Base-by-base conservation (phyloP, 2,329 filamentous ascomycete species). In the Alternaria ethzedia region DNA sequence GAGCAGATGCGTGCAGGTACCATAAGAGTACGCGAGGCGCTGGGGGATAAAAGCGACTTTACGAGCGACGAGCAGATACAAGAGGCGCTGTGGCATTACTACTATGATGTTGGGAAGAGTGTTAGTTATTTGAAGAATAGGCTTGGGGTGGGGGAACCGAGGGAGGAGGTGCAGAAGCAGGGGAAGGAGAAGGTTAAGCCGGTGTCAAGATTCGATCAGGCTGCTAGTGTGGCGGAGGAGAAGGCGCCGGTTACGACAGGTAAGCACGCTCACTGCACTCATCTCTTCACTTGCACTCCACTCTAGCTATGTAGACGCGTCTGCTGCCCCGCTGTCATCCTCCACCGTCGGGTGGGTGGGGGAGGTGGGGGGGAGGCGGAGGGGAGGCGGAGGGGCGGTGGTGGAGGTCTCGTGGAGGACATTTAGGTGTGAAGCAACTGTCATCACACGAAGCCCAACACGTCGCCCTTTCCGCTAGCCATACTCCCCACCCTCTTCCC, bases 41-140 rank as follows among this genome's bases (percentile, higher is more conserved):
- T 97, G n/a, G 90, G 89, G 7, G 79, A 82, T 13, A 52, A 64
- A 87, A 65, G 85, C 90, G 71, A 86, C 85, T 65, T 65, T 75
- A 82, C 87, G n/a, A 85, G 87, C 6, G 87, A 90, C 63, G 83
- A 84, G 41, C 91, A 97, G 75, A 95, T 97, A 66, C 89, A 97
- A 78, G 95, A 98, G 65, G 88, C 94, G 0, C 81, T 99, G 15
- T 98, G 94, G 93, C 89, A 99, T 80, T 97, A 97, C 80, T 98
- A 95, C 79, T 98, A 94, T 78, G 94, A 99, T 73, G 85, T 97
- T 28, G 91, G 89, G 61, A 97, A 97, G 80, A 89, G 93, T 1
- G 90, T 96, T 41, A 85, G 87, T 60, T 97, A 96, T 75, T 81
- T 99, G 61, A 87, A 89, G 66, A 91, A 89, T 85, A 89, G 70